A percentile compares a stretch with the other conserved stretches of the same genome.
Conservation (phyloP, 805 yeast genomes). For the Candida stauntonica region DNA sequence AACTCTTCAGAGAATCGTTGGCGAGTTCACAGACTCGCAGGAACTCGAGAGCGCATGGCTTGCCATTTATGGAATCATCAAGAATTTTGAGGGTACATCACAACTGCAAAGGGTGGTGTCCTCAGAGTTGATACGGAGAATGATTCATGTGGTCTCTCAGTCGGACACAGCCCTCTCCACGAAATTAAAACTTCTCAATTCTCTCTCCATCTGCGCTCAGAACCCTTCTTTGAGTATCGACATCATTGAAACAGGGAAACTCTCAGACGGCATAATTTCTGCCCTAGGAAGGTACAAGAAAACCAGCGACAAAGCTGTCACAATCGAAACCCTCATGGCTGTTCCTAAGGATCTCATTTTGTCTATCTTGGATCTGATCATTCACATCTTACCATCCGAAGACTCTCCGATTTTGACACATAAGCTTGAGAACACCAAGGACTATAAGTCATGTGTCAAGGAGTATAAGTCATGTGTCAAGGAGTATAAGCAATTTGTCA, state of each 20-base stretch:
- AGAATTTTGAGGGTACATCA: constrained; percentile 43
- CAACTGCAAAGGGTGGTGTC: constrained; percentile 42
- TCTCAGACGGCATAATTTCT: constrained; percentile 44
- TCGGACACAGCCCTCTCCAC: constrained; percentile 30
- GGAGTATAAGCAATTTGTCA: constrained; percentile 35
- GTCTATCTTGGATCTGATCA: constrained; percentile 50
- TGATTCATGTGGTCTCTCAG: constrained; percentile 26
- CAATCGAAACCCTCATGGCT: constrained; percentile 70
- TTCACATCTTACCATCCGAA: constrained; percentile 52
- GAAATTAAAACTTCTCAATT: constrained; percentile 32
- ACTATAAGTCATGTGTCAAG: constrained; percentile 23
- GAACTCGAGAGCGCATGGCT: constrained; percentile 64
- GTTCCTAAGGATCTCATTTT: constrained; percentile 64
- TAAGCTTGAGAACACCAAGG: constrained; percentile 18
- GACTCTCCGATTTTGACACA: constrained; percentile 25
- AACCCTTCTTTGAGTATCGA: constrained; percentile 36
- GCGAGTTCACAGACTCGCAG: constrained; percentile 50
- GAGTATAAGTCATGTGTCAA: constrained; percentile 25
- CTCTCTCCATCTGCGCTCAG: constrained; percentile 41
- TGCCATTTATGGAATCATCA: constrained; percentile 54
- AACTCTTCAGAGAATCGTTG: constrained; percentile 48
- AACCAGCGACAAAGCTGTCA: constrained; percentile 28
- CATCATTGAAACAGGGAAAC: constrained; percentile 43
- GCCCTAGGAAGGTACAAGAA: constrained; percentile 50
- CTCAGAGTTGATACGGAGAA: constrained; percentile 32